Evolutionary conservation across 2,329 filamentous ascomycete genomes (phyloP).

Genomic region (Talaromyces sp.): DNA sequence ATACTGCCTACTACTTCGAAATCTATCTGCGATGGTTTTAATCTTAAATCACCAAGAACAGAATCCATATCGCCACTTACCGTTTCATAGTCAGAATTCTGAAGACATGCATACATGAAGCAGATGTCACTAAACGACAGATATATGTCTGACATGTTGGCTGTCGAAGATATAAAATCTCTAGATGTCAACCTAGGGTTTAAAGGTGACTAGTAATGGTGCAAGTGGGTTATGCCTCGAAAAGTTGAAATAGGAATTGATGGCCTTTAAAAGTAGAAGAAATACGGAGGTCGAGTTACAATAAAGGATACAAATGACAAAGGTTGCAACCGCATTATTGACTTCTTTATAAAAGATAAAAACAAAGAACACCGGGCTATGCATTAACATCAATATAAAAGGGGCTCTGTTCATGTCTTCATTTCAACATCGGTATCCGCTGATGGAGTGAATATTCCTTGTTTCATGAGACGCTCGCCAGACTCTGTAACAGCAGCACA

Average conservation of each 20-base stretch:
- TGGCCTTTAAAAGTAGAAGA: too few relatives aligned
- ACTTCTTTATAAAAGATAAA: constrained; percentile 25
- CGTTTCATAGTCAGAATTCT: constrained; percentile 31
- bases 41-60: background rate
- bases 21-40: constrained; percentile 27
- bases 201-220: background rate
- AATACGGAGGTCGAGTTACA: background rate
- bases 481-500: constrained; percentile 57
- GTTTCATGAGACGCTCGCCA: constrained; percentile 34
- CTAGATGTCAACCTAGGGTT: background rate
- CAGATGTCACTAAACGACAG: constrained; percentile 19
- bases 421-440: constrained; percentile 20
- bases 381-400: constrained; percentile 7
- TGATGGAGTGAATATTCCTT: constrained; percentile 10
- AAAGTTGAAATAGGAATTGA: background rate
- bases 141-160: background rate
- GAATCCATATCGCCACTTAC: constrained; percentile 20
- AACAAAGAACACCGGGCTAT: constrained; percentile 36
- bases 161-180: background rate
- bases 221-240: background rate
- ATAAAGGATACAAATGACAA: background rate
- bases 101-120: constrained; percentile 39
- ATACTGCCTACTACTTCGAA: constrained; percentile 30
- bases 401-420: constrained; percentile 14
- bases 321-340: background rate